Evolutionary conservation across 805 yeast species (phyloP).

Genomic region (Wickerhamiella siamensis): DNA sequence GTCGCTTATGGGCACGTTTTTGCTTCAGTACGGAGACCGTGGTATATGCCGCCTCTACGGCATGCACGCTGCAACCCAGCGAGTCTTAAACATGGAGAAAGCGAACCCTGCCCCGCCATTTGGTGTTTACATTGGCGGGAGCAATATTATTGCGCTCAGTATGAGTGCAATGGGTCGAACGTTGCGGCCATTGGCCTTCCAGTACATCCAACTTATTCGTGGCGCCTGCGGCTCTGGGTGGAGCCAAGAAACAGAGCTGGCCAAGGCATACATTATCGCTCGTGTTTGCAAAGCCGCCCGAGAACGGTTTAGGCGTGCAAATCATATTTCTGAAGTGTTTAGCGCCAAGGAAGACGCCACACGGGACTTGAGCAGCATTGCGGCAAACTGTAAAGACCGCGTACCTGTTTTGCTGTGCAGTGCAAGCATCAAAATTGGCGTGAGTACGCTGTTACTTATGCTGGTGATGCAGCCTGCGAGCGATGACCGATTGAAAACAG

Average conservation of each 20-base stretch:
- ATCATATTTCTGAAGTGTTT: not conserved
- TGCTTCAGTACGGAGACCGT: constrained; percentile 11
- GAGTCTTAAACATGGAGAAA: not conserved
- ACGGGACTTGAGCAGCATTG: not conserved
- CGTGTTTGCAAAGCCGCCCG: not conserved
- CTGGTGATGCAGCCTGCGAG: not conserved
- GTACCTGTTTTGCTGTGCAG: not conserved
- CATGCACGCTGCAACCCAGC: constrained; percentile 12
- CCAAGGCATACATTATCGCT: not conserved
- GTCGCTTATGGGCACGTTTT: constrained; percentile 12
- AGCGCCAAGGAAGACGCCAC: not conserved
- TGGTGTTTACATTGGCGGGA: not conserved
- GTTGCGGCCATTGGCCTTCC: not conserved
- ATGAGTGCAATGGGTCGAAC: not conserved
- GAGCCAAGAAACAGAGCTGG: not conserved
- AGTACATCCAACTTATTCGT: not conserved
- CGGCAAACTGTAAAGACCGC: not conserved
- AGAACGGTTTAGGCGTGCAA: not conserved
- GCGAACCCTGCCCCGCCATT: not conserved
- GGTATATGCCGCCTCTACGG: constrained; percentile 11
- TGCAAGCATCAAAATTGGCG: not conserved
- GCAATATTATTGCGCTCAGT: not conserved
- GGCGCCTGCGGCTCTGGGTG: not conserved
- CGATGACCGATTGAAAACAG: not conserved
- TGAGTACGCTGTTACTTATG: not conserved